Base-by-base conservation (phyloP, 805 yeast genomes). In the Cyberlindnera mississippiensis region DNA sequence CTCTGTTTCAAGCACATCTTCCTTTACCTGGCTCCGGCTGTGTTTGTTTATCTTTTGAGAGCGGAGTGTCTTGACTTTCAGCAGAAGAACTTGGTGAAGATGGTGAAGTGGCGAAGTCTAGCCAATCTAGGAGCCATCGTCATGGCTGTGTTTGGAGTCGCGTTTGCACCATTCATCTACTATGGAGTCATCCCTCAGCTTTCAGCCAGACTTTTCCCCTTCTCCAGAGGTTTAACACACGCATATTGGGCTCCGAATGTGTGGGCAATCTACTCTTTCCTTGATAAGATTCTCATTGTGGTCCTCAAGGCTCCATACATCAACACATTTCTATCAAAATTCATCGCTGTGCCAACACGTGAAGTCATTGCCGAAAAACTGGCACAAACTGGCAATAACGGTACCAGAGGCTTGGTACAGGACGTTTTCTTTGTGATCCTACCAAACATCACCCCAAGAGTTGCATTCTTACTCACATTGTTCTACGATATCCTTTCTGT, bases 221-320 rank as follows among this genome's bases (percentile, higher is more conserved):
- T 91, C 59, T 83, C 95, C 37, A 72, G 98, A 59, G 98, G 98
- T 1, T 71, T 93, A 28, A 93, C 97, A 4, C 99, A 93, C 64
- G 96, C 98, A 0, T 93, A 93, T 65, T 93, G 99, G 98, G 98
- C 99, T 1, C 98, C 99, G 13, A 93, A 93, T 56, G 69, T 89
- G 35, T 93, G 99, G 99, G 96, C 99, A 0, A 53, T 91, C 9
- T 93, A 93, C 63, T 85, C 97, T 2, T 83, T 86, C 50, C 46
- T 73, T 12, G 99, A 93, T 62, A 72, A 95, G 44, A 56, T 82
- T 0, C 67, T 89, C 43, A 72, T 83, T 14, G 71, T 72, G 40
- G 43, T 73, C 3, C 63, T 73, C 7, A 50, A 44, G 27, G 53
- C 34, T 15, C 57, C 56, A 16, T 41, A 75, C 43, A 63, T 79